Base-by-base conservation (phyloP, 2,329 filamentous ascomycete species). In the Rutstroemia sp. region DNA sequence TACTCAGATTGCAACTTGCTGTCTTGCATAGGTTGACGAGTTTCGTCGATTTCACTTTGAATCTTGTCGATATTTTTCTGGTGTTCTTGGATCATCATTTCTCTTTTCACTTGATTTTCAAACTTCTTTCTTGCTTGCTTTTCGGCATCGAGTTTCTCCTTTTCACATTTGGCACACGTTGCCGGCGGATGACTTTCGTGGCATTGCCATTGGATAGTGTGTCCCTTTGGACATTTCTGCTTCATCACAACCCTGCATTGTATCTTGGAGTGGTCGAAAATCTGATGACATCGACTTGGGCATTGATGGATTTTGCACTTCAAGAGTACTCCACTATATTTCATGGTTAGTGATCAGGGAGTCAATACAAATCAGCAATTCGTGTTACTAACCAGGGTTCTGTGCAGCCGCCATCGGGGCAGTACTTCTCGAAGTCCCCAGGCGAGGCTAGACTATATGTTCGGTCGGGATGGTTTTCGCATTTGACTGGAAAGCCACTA, bases 321-420 rank as follows among this genome's bases (percentile, higher is more conserved):
- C 2, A 89, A 71, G 1, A 67, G 63, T 0, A 63, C 70, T 1
- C 73, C 74, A 67, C 83, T 84, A 51, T 12, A 34, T 4, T 12
- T 34, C 30, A 34, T 34, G 30, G 30, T 34, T 34, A 34, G 30
- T 12, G 8, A 21, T n/a, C 23, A 7, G 34, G 4, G 9, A 14
- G 48, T 69, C 57, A 63, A 57, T 47, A 60, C 54, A 44, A 12
- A 44, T 3, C 12, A 17, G 17, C 9, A 12, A 5, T 44, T 42
- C 30, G 16, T 6, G 25, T 8, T 52, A 70, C 75, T 68, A 72
- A 85, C 82, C 87, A 91, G 19, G 73, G 74, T 49, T 81, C 73
- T 0, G 72, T 72, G 60, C 87, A 91, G 0, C 88, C 88, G 4
- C 88, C 87, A 65, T 91, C 85, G 0, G 87, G 87, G 41, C 80